phyloP scores from a whole-genome alignment of 2,329 filamentous ascomycete species.

The Aschersonia sp. region DNA sequence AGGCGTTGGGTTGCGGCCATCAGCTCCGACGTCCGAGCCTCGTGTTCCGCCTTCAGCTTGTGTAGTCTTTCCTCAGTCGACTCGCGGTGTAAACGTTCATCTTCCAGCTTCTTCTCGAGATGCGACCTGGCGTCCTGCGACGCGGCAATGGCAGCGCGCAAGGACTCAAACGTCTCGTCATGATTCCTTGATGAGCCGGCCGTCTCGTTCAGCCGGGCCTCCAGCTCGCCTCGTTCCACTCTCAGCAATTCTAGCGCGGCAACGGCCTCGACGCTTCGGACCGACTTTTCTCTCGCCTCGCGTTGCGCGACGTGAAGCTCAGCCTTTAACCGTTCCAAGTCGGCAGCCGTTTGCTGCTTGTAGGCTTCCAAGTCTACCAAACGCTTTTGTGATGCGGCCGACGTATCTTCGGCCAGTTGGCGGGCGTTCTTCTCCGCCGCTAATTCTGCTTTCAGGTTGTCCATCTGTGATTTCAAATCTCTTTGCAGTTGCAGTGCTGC shows the following conservation, averaged over 20 bases:
- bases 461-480: conserved; percentile 65
- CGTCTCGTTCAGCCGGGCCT: conserved; percentile 51
- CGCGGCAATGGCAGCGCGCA: conserved; percentile 64
- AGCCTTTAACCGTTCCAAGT: conserved; percentile 72
- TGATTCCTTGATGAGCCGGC: conserved; percentile 55
- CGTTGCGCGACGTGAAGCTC: conserved; percentile 73
- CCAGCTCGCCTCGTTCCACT: conserved; percentile 74
- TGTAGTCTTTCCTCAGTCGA: conserved; percentile 61
- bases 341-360: conserved; percentile 68
- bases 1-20: conserved; percentile 60
- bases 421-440: conserved; percentile 69
- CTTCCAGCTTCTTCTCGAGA: conserved; percentile 67
- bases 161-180: conserved; percentile 53
- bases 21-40: conserved; percentile 63
- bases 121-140: conserved; percentile 64
- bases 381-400: conserved; percentile 66
- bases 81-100: conserved; percentile 66
- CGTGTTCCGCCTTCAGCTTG: conserved; percentile 69
- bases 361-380: conserved; percentile 73
- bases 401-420: conserved; percentile 77
- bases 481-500: conserved; percentile 62
- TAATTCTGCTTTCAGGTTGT: conserved; percentile 53
- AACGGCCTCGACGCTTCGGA: conserved; percentile 62
- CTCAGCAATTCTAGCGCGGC: conserved; percentile 60
- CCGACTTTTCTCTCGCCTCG: conserved; percentile 64